Conservation (phyloP, 129 eudicot genomes). For the Ambrosia artemisiifolia region DNA sequence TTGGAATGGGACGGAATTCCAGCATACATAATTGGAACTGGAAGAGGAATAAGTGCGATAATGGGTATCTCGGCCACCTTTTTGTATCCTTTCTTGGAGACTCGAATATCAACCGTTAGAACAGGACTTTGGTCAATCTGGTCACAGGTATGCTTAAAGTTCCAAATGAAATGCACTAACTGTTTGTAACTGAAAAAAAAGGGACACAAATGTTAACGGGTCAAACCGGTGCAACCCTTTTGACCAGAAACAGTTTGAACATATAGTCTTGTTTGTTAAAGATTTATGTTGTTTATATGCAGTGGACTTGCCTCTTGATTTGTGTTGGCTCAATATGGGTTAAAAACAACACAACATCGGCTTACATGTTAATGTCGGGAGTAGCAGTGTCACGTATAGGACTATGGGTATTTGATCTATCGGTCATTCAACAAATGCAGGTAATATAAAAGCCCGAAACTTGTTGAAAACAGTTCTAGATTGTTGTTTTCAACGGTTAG, state of each 20-base stretch:
- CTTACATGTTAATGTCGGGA: conserved; percentile 75
- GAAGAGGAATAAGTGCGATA: conserved; percentile 78
- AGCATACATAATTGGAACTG: conserved; percentile 73
- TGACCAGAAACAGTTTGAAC: not conserved
- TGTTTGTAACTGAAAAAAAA: not conserved
- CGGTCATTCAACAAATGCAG: conserved; percentile 97
- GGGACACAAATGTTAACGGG: not conserved
- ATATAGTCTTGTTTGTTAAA: not conserved
- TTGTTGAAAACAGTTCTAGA: not conserved
- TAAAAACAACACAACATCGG: conserved; percentile 40
- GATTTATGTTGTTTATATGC: conserved; percentile 9
- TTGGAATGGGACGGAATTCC: conserved; percentile 92
- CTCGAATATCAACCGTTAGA: conserved; percentile 66
- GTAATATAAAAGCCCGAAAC: conserved; percentile 22
- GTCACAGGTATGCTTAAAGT: conserved; percentile 65
- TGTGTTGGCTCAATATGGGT: conserved; percentile 84
- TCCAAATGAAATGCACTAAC: not conserved
- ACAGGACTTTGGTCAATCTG: conserved; percentile 97
- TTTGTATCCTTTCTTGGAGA: conserved; percentile 64
- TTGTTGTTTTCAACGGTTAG: not conserved
- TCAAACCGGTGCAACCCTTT: not conserved
- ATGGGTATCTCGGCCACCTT: conserved; percentile 88
- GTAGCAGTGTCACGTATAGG: conserved; percentile 91
- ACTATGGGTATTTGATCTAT: conserved; percentile 84
- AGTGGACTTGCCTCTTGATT: conserved; percentile 78